These are phyloP conservation scores for Pyrus bretschneideri DNA, from an alignment of 306 rosid species.

Conservation along the genomic window DNA sequence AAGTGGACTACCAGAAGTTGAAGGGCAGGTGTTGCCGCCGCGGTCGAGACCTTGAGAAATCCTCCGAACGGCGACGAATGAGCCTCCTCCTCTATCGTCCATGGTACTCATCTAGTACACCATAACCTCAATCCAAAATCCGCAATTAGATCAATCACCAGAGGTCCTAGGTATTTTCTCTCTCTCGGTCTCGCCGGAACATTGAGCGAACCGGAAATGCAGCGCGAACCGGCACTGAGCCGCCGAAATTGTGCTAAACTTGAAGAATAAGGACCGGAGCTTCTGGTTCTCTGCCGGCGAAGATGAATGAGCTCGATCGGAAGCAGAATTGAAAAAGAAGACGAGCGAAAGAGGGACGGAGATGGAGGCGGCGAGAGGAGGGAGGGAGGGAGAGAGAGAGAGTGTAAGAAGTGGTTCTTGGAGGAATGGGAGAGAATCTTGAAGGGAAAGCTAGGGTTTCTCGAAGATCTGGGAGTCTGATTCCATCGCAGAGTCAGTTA, in stretches of 20 bases:
- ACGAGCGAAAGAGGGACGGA: background rate
- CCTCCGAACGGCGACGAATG: slow-evolving; percentile 94
- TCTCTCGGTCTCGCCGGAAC: background rate
- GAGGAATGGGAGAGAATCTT: slow-evolving; percentile 30
- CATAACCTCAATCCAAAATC: slow-evolving; percentile 1
- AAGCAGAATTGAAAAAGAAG: background rate
- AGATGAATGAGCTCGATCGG: slow-evolving; percentile 6
- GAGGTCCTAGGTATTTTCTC: background rate
- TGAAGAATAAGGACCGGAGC: slow-evolving; percentile 3
- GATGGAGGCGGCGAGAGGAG: background rate
- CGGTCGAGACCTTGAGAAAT: slow-evolving; percentile 93
- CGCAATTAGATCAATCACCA: slow-evolving; percentile 1
- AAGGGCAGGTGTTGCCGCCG: slow-evolving; percentile 71
- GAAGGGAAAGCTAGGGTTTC: slow-evolving; percentile 28
- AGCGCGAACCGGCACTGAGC: background rate
- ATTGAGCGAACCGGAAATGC: background rate
- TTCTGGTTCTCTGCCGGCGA: slow-evolving; percentile 13
- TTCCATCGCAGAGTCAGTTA: slow-evolving; percentile 34
- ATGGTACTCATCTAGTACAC: slow-evolving; percentile 28
- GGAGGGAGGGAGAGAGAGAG: background rate
- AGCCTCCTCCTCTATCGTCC: slow-evolving; percentile 94
- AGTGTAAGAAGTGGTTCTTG: background rate
- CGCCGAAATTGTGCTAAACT: background rate
- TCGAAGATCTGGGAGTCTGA: slow-evolving; percentile 52
- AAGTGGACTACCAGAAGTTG: slow-evolving; percentile 61